Conservation (phyloP, 805 yeast genomes). For the Wickerhamomyces pijperi region DNA sequence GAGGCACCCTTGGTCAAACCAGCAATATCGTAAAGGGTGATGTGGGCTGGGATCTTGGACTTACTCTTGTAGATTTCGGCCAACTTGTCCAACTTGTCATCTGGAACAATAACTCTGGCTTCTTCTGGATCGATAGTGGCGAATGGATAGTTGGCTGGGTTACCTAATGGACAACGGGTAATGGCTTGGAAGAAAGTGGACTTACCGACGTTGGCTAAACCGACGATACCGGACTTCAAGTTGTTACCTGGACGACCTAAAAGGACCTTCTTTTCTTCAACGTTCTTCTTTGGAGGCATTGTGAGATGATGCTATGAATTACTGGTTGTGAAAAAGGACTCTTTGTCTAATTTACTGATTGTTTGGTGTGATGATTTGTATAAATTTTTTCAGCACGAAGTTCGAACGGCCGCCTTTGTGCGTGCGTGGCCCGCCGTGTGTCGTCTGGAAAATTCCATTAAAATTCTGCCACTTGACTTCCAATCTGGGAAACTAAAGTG, state of each 20-base stretch:
- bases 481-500: not conserved
- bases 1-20: conserved; percentile 96
- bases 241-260: conserved; percentile 79
- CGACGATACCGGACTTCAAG: conserved; percentile 82
- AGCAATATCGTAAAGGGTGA: conserved; percentile 94
- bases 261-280: conserved; percentile 59
- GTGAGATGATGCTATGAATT: not conserved
- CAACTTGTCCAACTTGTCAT: conserved; percentile 73
- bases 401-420: no score
- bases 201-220: conserved; percentile 91
- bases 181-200: conserved; percentile 96
- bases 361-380: no score
- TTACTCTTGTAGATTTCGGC: conserved; percentile 71
- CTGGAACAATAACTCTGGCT: conserved; percentile 91
- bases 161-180: conserved; percentile 85
- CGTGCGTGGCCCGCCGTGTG: no score
- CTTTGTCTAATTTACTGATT: not conserved
- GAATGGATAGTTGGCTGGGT: conserved; percentile 95
- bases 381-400: no score
- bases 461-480: not conserved
- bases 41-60: conserved; percentile 79
- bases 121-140: conserved; percentile 99
- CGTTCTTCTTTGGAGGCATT: conserved; percentile 69
- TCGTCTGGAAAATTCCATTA: no score
- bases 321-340: conserved; percentile 4